Conservation (phyloP, 768 basidiomycete genomes). For the Psilocybe cyanescens region DNA sequence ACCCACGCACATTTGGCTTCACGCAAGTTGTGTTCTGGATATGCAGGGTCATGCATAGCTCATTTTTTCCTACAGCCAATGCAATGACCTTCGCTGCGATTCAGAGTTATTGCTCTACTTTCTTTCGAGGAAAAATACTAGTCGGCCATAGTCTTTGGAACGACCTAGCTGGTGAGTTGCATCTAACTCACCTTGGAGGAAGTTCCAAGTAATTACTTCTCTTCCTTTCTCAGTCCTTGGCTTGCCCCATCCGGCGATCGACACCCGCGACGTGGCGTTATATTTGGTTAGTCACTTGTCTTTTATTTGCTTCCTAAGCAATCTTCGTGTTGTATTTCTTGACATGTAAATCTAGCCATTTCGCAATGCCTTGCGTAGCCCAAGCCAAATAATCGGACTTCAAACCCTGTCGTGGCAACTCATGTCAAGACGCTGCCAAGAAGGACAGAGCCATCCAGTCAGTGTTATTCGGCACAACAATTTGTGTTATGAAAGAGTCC, state of each 20-base stretch:
- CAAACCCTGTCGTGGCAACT: constrained; percentile 84
- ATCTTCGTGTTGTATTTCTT: constrained; percentile 5
- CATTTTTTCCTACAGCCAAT: constrained; percentile 38
- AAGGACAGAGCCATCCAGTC: constrained; percentile 74
- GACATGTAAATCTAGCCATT: constrained; percentile 56
- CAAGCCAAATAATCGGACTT: constrained; percentile 71
- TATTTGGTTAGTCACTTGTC: constrained; percentile 49
- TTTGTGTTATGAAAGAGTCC: constrained; percentile 10
- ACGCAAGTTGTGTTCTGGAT: constrained; percentile 29
- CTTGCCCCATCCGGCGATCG: constrained; percentile 77
- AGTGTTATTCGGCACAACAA: constrained; percentile 31
- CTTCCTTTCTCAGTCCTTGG: constrained; percentile 60
- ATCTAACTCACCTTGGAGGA: background rate
- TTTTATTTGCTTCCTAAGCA: constrained; percentile 7
- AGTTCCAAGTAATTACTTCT: constrained; percentile 2
- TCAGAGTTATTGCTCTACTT: constrained; percentile 65
- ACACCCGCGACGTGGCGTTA: constrained; percentile 80
- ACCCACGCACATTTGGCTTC: constrained; percentile 42
- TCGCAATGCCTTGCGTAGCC: constrained; percentile 67
- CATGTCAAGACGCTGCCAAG: constrained; percentile 79
- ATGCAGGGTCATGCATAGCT: background rate
- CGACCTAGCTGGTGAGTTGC: constrained; percentile 71
- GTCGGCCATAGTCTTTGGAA: constrained; percentile 83
- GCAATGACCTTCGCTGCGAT: constrained; percentile 62
- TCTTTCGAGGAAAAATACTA: constrained; percentile 71